Percentiles rank a stretch among this genome's conserved stretches.
These are phyloP conservation scores for Calocera cornea DNA, from an alignment of 768 basidiomycete genomes.

Conservation along the genomic window DNA sequence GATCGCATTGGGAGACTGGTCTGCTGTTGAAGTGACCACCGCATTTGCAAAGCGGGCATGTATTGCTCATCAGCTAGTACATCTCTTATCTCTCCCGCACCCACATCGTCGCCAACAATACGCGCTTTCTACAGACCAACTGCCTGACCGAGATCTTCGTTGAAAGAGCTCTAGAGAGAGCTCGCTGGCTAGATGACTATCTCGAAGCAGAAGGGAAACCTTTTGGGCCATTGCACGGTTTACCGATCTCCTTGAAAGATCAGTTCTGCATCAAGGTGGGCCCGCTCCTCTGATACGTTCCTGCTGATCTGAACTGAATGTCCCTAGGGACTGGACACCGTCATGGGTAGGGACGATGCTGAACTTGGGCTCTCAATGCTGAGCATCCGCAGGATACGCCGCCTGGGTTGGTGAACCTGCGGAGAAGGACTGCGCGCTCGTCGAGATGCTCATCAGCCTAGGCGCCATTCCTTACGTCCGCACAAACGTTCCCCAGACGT, in stretches of 20 bases:
- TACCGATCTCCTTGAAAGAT: conserved; percentile 27
- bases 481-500: conserved; percentile 19
- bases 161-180: conserved; percentile 18
- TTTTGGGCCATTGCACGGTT: conserved; percentile 24
- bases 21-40: conserved; percentile 9
- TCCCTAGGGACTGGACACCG: neutral
- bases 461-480: conserved; percentile 15
- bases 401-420: conserved; percentile 13
- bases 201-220: conserved; percentile 2
- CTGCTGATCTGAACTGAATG: neutral
- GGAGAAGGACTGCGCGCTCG: neutral
- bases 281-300: neutral
- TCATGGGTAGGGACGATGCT: neutral
- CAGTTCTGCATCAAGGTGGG: conserved; percentile 22
- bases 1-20: neutral
- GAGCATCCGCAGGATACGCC: conserved; percentile 14
- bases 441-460: conserved; percentile 9
- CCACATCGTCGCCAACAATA: neutral
- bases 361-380: neutral
- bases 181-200: conserved; percentile 20
- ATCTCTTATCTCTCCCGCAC: neutral
- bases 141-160: conserved; percentile 22
- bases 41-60: conserved; percentile 21
- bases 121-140: conserved; percentile 15
- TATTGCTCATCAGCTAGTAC: conserved; percentile 22